Percentiles rank a stretch among this genome's conserved stretches.
Evolutionary conservation across 352 stramenopile genomes (phyloP).

Genomic region (Globisporangium ultimum): DNA sequence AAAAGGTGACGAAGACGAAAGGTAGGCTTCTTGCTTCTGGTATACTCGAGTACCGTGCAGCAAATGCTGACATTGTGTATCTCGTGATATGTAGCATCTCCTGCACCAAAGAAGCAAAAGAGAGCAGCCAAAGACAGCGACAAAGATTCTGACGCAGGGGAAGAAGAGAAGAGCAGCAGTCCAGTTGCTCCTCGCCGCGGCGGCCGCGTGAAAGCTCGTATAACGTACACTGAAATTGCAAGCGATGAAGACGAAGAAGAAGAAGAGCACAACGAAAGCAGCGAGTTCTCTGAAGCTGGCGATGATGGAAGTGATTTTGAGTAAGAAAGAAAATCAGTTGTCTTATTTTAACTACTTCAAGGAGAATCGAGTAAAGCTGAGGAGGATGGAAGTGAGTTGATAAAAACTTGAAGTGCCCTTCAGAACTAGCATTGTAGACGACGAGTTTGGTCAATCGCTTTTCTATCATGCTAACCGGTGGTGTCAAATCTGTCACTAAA

Average conservation of each 20-base stretch:
- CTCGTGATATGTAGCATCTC: slow-evolving; percentile 8
- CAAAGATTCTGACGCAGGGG: slow-evolving; percentile 20
- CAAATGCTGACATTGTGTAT: neutral
- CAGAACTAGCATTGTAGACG: no score
- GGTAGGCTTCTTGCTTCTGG: neutral
- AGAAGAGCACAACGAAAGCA: slow-evolving; percentile 34
- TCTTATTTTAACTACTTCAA: no score
- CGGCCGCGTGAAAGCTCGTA: slow-evolving; percentile 33
- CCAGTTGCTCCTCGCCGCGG: slow-evolving; percentile 26
- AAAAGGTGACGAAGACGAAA: slow-evolving; percentile 1
- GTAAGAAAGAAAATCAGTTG: slow-evolving; percentile 8
- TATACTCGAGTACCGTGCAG: no score
- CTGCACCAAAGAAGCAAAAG: slow-evolving; percentile 37
- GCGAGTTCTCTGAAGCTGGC: slow-evolving; percentile 44
- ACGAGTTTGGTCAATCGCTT: no score
- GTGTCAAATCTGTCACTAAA: no score
- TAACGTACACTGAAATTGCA: slow-evolving; percentile 50
- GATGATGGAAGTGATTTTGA: slow-evolving; percentile 65
- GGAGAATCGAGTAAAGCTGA: no score
- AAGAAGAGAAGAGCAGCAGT: slow-evolving; percentile 3
- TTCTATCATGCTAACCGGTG: no score
- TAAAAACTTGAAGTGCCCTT: no score
- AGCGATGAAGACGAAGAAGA: slow-evolving; percentile 40
- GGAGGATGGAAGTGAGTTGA: no score
- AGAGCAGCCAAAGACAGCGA: slow-evolving; percentile 8